Evolutionary conservation across 2,329 filamentous ascomycete genomes (phyloP), one percentile per base, ranked within the genome.

Genomic region (Trichoderma endophyticum): DNA sequence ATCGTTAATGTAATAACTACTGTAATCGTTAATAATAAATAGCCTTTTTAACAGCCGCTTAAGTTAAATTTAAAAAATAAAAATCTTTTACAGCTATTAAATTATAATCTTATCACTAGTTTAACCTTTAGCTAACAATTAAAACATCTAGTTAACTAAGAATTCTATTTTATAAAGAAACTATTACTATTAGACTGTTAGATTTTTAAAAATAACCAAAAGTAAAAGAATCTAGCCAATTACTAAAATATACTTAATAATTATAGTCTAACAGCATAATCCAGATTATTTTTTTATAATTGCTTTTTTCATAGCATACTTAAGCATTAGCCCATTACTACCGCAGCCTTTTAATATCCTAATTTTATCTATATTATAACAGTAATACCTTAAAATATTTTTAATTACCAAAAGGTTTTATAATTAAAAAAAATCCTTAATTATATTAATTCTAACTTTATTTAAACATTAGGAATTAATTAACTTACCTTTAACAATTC

Each of bases 1-100:
- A 59, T 74, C 21, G n/a, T 66, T 43, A 9, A n/a, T 73, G 28
- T 7, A 56, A 34, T 74, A 59, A 32, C 70, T 73, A 39, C 56
- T 26, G 18, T 74, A 64, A 39, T 36, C 30, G 12, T 74, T 61
- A 57, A 71, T 9, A 57, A 73, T 71, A 24, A 74, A 14, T 4
- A 72, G 21, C 4, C 56, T 32, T 7, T 62, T 63, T 34, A 39
- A 43, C 15, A 26, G 24, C 3, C 3, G 2, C 3, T 6, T 26
- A 14, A 3, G 32, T 34, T 61, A 51, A 21, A 14, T 62, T 30
- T 48, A 30, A 30, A 34, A 11, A 9, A 69, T 69, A 69, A 61
- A 69, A 15, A 61, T 48, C 51, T 69, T 32, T 28, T 26, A 8
- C 2, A 68, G n/a, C 30, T 9, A 68, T 2, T n/a, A 26, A 4